A percentile compares a stretch with the other conserved stretches of the same genome.
Evolutionary conservation across 2,329 filamentous ascomycete species (phyloP).

Genomic region (Celoporthe dispersa): DNA sequence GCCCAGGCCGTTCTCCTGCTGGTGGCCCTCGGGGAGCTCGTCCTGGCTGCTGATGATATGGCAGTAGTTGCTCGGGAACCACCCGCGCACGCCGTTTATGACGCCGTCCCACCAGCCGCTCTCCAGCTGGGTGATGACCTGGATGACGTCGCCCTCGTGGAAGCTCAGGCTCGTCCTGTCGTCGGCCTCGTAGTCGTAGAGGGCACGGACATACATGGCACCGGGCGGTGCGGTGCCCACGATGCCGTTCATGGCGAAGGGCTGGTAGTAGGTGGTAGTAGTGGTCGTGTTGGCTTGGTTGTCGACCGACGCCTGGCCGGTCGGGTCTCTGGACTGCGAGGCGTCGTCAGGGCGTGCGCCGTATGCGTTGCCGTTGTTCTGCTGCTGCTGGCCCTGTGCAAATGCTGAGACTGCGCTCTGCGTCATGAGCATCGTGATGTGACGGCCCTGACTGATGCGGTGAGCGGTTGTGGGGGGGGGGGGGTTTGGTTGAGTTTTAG

Average conservation of each 20-base stretch:
- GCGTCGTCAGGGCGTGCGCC: constrained; percentile 30
- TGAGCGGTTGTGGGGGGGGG: not conserved
- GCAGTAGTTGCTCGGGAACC: constrained; percentile 99
- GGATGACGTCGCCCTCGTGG: constrained; percentile 94
- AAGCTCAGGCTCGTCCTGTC: constrained; percentile 97
- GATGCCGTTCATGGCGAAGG: constrained; percentile 62
- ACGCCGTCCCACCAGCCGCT: constrained; percentile 99
- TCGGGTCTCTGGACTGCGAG: constrained; percentile 23
- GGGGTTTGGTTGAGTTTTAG: too few relatives aligned
- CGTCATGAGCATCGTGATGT: constrained; percentile 59
- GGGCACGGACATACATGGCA: constrained; percentile 88
- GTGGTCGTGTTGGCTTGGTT: constrained; percentile 22
- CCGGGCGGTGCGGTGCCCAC: constrained; percentile 63
- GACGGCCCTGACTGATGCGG: constrained; percentile 29
- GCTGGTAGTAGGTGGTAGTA: constrained; percentile 37
- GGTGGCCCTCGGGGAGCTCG: constrained; percentile 67
- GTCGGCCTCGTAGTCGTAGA: constrained; percentile 98
- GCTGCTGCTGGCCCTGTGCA: constrained; percentile 48
- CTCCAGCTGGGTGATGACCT: constrained; percentile 96
- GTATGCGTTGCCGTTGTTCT: constrained; percentile 28
- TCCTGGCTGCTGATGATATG: constrained; percentile 79
- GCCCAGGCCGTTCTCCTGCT: constrained; percentile 69
- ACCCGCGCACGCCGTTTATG: constrained; percentile 93
- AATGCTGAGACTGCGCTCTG: constrained; percentile 51
- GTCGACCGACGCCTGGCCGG: constrained; percentile 28